These are phyloP conservation scores for Cyberlindnera maclurae DNA, from an alignment of 805 yeast species.

Conservation along the genomic window DNA sequence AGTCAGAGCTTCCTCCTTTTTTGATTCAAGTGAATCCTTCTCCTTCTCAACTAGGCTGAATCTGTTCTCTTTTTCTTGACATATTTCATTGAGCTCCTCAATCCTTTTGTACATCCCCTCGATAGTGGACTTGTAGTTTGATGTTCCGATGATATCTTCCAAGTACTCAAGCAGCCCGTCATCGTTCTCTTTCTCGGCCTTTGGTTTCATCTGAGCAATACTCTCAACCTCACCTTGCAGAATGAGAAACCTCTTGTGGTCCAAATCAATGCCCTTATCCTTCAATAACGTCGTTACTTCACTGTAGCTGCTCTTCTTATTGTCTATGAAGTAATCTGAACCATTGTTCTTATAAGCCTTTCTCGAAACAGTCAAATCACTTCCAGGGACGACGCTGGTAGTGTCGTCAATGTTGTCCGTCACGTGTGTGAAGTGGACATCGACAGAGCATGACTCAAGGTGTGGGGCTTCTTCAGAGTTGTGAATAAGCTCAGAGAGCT, in stretches of 20 bases:
- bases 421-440: conserved; percentile 78
- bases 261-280: conserved; percentile 84
- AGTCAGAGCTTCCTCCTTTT: conserved; percentile 61
- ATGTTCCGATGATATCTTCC: conserved; percentile 95
- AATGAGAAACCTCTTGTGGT: conserved; percentile 89
- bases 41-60: conserved; percentile 77
- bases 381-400: conserved; percentile 41
- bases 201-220: conserved; percentile 97
- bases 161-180: conserved; percentile 91
- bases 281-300: conserved; percentile 71
- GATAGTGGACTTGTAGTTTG: conserved; percentile 70
- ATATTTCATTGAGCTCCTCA: conserved; percentile 72
- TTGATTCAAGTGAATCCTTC: conserved; percentile 51
- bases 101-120: conserved; percentile 54
- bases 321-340: conserved; percentile 74
- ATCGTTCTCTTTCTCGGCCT: conserved; percentile 86
- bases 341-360: conserved; percentile 70
- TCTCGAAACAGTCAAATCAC: conserved; percentile 63
- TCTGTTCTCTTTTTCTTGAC: conserved; percentile 74
- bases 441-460: conserved; percentile 77
- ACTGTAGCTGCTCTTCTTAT: conserved; percentile 60
- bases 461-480: conserved; percentile 70
- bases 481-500: conserved; percentile 87
- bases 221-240: conserved; percentile 98
- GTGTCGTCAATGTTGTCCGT: conserved; percentile 47